Evolutionary conservation across 148 eudicot genomes (phyloP).

Genomic region (Chenopodium quinoa): DNA sequence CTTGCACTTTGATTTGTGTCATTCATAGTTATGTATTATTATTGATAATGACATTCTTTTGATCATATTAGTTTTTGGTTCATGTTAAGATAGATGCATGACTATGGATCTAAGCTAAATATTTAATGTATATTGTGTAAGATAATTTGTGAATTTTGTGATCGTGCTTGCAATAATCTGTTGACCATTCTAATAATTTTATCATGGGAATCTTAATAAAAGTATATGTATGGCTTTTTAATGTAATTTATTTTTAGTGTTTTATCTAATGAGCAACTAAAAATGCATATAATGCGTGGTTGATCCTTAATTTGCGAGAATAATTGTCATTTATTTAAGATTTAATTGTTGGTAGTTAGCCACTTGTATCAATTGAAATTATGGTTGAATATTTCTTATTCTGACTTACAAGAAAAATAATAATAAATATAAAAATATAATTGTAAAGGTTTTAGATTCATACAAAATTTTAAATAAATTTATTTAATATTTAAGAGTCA

Average conservation of each 20-base stretch:
- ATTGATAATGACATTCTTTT: neutral
- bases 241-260: slow-evolving; percentile 2
- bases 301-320: slow-evolving; percentile 7
- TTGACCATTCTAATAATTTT: neutral
- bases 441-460: too few species aligned
- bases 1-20: slow-evolving; percentile 17
- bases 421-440: too few species aligned
- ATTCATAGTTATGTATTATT: slow-evolving; percentile 4
- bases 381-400: neutral
- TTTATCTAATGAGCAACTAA: neutral
- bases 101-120: neutral
- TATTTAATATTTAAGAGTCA: too few species aligned
- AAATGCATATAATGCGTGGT: neutral
- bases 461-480: too few species aligned
- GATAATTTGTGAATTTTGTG: neutral
- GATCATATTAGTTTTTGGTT: neutral
- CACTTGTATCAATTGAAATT: neutral
- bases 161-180: slow-evolving; percentile 9
- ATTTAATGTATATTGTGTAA: neutral
- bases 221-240: neutral
- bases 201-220: neutral
- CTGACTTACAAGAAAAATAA: too few species aligned
- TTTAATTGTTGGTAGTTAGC: neutral
- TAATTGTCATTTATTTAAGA: neutral
- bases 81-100: neutral